Base-by-base conservation (phyloP, 2,329 filamentous ascomycete species). In the Emmonsia crescens region DNA sequence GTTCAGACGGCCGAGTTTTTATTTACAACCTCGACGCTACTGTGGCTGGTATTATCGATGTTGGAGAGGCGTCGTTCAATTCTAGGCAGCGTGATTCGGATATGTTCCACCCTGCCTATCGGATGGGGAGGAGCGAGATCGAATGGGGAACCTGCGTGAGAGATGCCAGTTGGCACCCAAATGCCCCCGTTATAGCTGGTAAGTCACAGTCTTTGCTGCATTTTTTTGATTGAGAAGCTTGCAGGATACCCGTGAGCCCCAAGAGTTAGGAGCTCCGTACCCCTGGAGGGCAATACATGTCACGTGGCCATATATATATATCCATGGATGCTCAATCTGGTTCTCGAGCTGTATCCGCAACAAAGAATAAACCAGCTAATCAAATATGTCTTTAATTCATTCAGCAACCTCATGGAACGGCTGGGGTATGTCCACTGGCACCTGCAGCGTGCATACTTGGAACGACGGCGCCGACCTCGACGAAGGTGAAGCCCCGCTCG, bases 1-100 rank as follows among this genome's bases (percentile, higher is more conserved):
- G 89, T 68, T 85, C 90, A 65, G 91, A 96, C 67, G 94, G 94
- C 57, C 89, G 88, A 63, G 89, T 96, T 0, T 93, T 91, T 68
- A 83, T 97, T 49, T 99, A 89, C 82, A 97, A 97, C 71, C 78
- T 97, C 75, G 92, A 99, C 71, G 92, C 90, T 38, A 96, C 91
- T 0, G 71, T 89, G 12, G 91, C 89, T 0, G 85, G 83, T 4
- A 85, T 83, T 49, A 86, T 99, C 54, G 86, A 97, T 71, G 92
- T 96, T 6, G 82, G 83, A 51, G 77, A 81, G 64, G 86, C 88
- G 1, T 95, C 90, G 0, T 78, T 79, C 63, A 81, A 85, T 65
- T 82, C 84, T 10, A 78, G 86, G 46, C 83, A 84, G 0, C 76
- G 79, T 14, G 77, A 79, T 61, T 75, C 78, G 21, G 82, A 84